These are phyloP conservation scores for Tephrocybe rancida DNA, from an alignment of 768 basidiomycete species.

Conservation along the genomic window DNA sequence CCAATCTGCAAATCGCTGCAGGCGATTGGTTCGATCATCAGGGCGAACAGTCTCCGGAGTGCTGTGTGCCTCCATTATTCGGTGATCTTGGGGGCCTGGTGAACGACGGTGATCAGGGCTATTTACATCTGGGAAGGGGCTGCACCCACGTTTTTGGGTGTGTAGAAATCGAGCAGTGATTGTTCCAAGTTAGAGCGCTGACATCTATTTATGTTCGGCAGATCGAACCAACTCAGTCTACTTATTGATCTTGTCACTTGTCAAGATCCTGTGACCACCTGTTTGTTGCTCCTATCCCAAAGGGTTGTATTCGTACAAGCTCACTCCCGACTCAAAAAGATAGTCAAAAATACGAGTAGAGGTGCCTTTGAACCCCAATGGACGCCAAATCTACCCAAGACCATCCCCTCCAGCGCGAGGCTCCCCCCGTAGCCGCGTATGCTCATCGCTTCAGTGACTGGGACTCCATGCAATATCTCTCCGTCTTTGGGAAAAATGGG, in stretches of 20 bases:
- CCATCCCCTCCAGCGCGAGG: neutral
- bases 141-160: neutral
- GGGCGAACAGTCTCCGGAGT: neutral
- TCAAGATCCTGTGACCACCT: neutral
- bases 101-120: neutral
- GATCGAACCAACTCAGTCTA: neutral
- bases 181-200: neutral
- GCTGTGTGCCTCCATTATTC: neutral
- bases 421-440: neutral
- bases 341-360: too few species aligned
- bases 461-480: constrained; percentile 14
- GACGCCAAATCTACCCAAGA: neutral
- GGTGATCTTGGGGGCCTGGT: neutral
- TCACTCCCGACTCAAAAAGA: too few species aligned
- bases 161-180: neutral
- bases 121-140: neutral
- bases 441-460: constrained; percentile 14
- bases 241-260: neutral
- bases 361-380: neutral
- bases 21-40: constrained; percentile 7
- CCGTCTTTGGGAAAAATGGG: constrained; percentile 9
- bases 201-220: neutral
- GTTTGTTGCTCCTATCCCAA: neutral
- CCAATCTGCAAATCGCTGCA: constrained; percentile 17
- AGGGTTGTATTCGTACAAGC: too few species aligned